Conservation (phyloP, 2,329 filamentous ascomycete genomes). For the Colletotrichum incanum region DNA sequence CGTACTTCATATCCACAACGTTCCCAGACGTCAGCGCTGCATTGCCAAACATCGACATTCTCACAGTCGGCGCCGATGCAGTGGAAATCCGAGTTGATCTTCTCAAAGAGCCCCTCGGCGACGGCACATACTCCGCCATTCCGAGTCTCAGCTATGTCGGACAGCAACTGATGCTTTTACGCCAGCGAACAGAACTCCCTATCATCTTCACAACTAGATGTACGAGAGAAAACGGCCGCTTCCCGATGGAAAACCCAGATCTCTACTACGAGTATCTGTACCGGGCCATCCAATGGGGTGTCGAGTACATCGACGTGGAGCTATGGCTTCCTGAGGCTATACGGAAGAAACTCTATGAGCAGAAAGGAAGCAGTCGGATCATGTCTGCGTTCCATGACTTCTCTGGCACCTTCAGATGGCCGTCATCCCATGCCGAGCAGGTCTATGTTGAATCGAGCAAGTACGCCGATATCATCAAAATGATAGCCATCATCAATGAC, state of each 20-base stretch:
- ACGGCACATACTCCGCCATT: constrained; percentile 75
- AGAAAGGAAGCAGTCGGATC: constrained; percentile 84
- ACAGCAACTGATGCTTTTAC: constrained; percentile 86
- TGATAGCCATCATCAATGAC: constrained; percentile 87
- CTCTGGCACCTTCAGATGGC: constrained; percentile 88
- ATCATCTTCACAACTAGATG: constrained; percentile 92
- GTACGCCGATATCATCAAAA: constrained; percentile 90
- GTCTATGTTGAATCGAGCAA: constrained; percentile 81
- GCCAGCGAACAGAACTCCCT: constrained; percentile 88
- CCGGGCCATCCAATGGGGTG: constrained; percentile 88
- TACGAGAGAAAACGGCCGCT: constrained; percentile 85
- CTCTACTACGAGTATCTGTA: constrained; percentile 86
- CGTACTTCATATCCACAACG: constrained; percentile 89
- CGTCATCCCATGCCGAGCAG: constrained; percentile 78
- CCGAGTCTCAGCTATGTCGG: constrained; percentile 89
- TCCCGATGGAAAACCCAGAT: constrained; percentile 84
- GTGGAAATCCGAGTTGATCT: constrained; percentile 90
- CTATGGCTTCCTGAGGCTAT: constrained; percentile 88
- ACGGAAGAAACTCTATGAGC: constrained; percentile 75
- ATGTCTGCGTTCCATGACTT: constrained; percentile 96
- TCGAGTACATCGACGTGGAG: constrained; percentile 92
- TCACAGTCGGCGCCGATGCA: constrained; percentile 89
- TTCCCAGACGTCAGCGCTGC: constrained; percentile 89
- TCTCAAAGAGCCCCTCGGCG: constrained; percentile 77
- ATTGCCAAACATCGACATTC: constrained; percentile 86